phyloP scores from a whole-genome alignment of 2,329 filamentous ascomycete species.

The Phyllosticta citrichinensis region DNA sequence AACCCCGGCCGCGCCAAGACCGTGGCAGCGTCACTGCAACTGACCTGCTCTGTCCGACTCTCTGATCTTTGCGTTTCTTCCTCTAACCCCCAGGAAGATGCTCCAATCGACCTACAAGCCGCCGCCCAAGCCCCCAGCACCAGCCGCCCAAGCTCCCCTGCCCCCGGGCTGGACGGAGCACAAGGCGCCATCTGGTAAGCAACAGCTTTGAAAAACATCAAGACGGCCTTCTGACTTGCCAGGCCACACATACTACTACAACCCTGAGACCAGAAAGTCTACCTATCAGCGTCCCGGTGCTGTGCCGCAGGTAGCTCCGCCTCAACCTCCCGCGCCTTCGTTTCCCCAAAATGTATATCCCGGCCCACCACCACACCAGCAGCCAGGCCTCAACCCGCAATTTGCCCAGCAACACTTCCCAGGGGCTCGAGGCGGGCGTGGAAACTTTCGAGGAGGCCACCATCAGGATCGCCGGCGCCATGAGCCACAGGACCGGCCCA shows the following conservation, averaged over 20 bases:
- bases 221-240: not conserved
- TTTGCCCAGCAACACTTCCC: slow-evolving; percentile 20
- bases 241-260: slow-evolving; percentile 83
- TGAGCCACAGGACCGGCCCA: slow-evolving; percentile 71
- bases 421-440: slow-evolving; percentile 26
- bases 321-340: slow-evolving; percentile 1
- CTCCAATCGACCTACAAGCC: slow-evolving; percentile 68
- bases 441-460: slow-evolving; percentile 40
- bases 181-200: slow-evolving; percentile 63
- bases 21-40: not conserved
- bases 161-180: slow-evolving; percentile 87
- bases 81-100: slow-evolving; percentile 36
- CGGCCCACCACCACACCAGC: slow-evolving; percentile 22
- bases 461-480: slow-evolving; percentile 53
- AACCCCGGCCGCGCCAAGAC: slow-evolving; percentile 8
- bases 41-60: not conserved
- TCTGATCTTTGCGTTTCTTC: not conserved
- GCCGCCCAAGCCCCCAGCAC: slow-evolving; percentile 29
- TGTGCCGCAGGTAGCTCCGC: slow-evolving; percentile 14
- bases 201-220: not conserved
- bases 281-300: slow-evolving; percentile 65
- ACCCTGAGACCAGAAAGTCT: slow-evolving; percentile 70
- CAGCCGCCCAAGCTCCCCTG: slow-evolving; percentile 42
- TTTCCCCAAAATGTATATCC: slow-evolving; percentile 12
- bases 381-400: slow-evolving; percentile 39